Evolutionary conservation across 306 rosid genomes (phyloP), one percentile per base, ranked within the genome.

Genomic region (Quillaja saponaria): DNA sequence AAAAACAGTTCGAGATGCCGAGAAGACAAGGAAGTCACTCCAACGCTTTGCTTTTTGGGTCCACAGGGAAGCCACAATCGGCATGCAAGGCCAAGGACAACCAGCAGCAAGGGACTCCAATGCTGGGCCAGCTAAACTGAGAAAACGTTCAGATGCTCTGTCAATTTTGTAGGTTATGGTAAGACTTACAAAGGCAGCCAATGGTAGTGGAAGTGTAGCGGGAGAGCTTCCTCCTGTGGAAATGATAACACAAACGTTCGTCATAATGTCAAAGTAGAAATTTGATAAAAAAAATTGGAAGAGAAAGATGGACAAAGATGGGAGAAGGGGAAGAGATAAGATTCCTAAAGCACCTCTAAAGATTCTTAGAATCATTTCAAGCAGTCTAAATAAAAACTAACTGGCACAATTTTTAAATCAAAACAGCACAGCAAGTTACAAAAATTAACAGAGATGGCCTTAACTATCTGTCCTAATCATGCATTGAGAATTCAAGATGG

Each of bases 41-140:
- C 96, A 89, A 34, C 95, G 84, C 72, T 78, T 92, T 19, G 96
- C 99, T 77, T 89, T 92, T 78, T 83, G 99, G 53, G 97, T 87
- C 99, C 99, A 92, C 34, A 92, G 85, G 77, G 99, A 92, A 55
- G 97, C 90, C 51, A 92, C 99, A 52, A 92, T 87, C 45, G 99
- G 91, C 99, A 92, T 92, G 73, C 96, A 89, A 71, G 99, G 99
- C 97, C 99, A 92, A 4, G 96, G 95, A 71, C 96, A 89, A 55
- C 95, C 95, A 14, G 96, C 96, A 28, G 99, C 95, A 35, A 92
- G 89, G 75, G 78, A 68, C 83, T 89, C 97, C 79, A 92, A 75
- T 54, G 97, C 81, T 40, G 92, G 99, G 66, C 94, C 95, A 50
- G 90, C 99, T 83, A 92, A 80, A 80, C 78, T 80, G 67, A 92